Conservation (phyloP, 306 rosid species). For the Dalbergia oliveri region DNA sequence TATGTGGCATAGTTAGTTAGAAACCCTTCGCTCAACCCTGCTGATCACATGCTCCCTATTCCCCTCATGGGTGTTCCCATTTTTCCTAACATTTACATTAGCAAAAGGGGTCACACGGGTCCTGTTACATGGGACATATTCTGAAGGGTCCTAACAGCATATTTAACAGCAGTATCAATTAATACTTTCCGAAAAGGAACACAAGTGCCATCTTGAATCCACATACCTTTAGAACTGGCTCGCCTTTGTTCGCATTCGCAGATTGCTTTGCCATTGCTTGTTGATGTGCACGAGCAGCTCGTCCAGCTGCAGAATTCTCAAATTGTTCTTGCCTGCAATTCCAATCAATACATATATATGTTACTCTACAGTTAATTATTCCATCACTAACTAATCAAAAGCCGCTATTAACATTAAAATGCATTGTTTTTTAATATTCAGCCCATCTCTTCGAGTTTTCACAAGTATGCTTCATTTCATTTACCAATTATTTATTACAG, state of each 20-base stretch:
- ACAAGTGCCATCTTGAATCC: constrained; percentile 23
- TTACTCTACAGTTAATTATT: constrained; percentile 4
- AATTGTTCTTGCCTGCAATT: constrained; percentile 80
- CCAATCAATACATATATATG: constrained; percentile 25
- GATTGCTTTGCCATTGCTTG: constrained; percentile 76
- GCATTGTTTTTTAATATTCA: background rate
- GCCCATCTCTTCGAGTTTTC: background rate
- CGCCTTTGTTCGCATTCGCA: constrained; percentile 71
- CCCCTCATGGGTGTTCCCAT: too few species aligned
- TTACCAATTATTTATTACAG: background rate
- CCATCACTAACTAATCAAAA: constrained; percentile 15
- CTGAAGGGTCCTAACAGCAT: too few species aligned
- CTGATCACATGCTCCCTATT: too few species aligned
- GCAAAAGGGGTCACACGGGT: too few species aligned
- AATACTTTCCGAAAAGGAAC: constrained; percentile 12
- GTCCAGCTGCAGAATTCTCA: constrained; percentile 86
- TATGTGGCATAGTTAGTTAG: too few species aligned
- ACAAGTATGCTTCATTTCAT: background rate
- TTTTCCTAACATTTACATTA: too few species aligned
- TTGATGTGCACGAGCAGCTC: constrained; percentile 88
- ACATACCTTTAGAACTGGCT: constrained; percentile 81
- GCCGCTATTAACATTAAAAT: background rate
- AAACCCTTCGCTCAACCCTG: too few species aligned
- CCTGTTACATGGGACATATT: too few species aligned
- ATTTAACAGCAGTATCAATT: background rate